These are phyloP conservation scores for Poa pratensis DNA, from an alignment of 176 grass and related monocot species.

Conservation along the genomic window DNA sequence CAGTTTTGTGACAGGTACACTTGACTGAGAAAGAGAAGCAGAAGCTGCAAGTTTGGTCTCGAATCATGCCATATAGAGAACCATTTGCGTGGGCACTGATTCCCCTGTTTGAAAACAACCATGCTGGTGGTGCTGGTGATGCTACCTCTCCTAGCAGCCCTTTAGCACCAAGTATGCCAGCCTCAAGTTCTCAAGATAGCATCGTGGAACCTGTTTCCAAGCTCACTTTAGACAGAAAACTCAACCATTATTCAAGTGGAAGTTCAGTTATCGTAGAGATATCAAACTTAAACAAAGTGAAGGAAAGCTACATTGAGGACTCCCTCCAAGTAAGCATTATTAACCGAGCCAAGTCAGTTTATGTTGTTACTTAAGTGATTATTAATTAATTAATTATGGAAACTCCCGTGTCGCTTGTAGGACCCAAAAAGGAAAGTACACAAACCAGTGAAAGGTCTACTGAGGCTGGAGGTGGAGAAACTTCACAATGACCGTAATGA, in stretches of 20 bases:
- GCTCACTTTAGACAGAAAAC: slow-evolving; percentile 79
- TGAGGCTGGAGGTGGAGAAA: slow-evolving; percentile 93
- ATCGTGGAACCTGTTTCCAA: slow-evolving; percentile 87
- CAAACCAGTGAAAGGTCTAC: slow-evolving; percentile 95
- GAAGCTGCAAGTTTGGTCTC: slow-evolving; percentile 97
- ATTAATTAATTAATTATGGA: slow-evolving; percentile 30
- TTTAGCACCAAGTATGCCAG: slow-evolving; percentile 74
- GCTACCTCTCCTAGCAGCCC: slow-evolving; percentile 88
- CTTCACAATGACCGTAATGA: slow-evolving; percentile 67
- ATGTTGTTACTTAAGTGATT: slow-evolving; percentile 27
- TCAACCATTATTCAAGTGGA: slow-evolving; percentile 85
- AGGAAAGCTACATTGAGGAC: slow-evolving; percentile 97
- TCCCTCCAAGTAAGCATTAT: slow-evolving; percentile 76
- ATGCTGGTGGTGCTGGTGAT: slow-evolving; percentile 62
- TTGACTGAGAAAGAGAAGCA: slow-evolving; percentile 96
- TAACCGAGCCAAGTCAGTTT: slow-evolving; percentile 17
- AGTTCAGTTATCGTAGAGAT: slow-evolving; percentile 91
- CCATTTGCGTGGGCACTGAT: slow-evolving; percentile 96
- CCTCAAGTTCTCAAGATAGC: slow-evolving; percentile 84
- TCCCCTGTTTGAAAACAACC: slow-evolving; percentile 87
- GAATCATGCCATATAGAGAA: slow-evolving; percentile 87
- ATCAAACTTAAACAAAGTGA: slow-evolving; percentile 98
- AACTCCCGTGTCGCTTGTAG: slow-evolving; percentile 48
- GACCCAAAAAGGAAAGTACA: slow-evolving; percentile 98
- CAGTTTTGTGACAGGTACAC: slow-evolving; percentile 68